Conservation (phyloP, 768 basidiomycete genomes). For the Leccinum uliginosum region DNA sequence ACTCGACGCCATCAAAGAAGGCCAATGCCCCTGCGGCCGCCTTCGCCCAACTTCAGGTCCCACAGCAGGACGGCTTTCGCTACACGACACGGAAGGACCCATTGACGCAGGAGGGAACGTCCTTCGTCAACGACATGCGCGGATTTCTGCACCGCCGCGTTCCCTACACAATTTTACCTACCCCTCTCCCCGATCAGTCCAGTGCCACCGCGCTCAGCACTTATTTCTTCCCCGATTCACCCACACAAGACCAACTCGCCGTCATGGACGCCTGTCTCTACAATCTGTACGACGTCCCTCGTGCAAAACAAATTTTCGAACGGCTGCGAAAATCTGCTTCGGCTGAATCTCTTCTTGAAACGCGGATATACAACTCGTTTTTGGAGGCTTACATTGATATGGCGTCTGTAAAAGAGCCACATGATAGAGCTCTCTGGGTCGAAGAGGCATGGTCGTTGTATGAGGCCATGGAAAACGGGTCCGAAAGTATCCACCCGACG, state of each 20-base stretch:
- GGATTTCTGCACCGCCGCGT: constrained; percentile 44
- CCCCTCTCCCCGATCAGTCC: constrained; percentile 55
- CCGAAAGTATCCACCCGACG: constrained; percentile 47
- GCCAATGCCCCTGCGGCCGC: constrained; percentile 52
- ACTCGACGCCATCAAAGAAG: constrained; percentile 60
- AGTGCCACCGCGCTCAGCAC: constrained; percentile 36
- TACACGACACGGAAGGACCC: constrained; percentile 26
- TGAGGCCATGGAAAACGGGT: constrained; percentile 46
- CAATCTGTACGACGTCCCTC: constrained; percentile 42
- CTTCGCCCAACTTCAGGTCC: constrained; percentile 33
- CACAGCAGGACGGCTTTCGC: constrained; percentile 37
- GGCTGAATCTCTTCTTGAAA: constrained; percentile 44
- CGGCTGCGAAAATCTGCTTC: constrained; percentile 45
- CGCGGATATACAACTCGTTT: constrained; percentile 58
- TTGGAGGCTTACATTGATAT: constrained; percentile 60
- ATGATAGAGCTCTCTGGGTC: constrained; percentile 51
- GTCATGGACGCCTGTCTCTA: constrained; percentile 82
- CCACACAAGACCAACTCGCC: constrained; percentile 63
- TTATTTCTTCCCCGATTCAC: constrained; percentile 59
- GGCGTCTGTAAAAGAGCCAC: constrained; percentile 45
- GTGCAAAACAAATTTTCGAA: constrained; percentile 72
- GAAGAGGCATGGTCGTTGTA: constrained; percentile 61
- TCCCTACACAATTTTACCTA: constrained; percentile 57
- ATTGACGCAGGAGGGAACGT: constrained; percentile 9
- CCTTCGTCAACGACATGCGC: constrained; percentile 38